Percentiles rank a stretch among this genome's conserved stretches.
These are phyloP conservation scores for Epichloe sylvatica DNA, from an alignment of 2,329 filamentous ascomycete genomes.

Conservation along the genomic window DNA sequence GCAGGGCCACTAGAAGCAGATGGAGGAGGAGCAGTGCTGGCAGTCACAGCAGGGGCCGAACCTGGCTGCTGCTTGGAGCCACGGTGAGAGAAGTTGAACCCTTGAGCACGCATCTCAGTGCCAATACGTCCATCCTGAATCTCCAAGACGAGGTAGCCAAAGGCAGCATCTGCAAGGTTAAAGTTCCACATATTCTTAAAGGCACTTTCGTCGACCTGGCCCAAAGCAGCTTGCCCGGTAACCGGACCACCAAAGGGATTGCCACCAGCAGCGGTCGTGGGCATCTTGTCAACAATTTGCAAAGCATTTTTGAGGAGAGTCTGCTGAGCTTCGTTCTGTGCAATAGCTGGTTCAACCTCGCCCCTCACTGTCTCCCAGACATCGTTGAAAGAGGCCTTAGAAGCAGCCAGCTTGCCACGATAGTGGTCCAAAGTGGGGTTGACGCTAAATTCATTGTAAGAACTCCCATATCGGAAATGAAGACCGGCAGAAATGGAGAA, in stretches of 20 bases:
- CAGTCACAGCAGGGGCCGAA: constrained; percentile 21
- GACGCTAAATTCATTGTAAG: constrained; percentile 98
- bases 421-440: constrained; percentile 98
- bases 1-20: constrained; percentile 6
- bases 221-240: constrained; percentile 55
- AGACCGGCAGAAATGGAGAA: constrained; percentile 96
- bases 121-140: constrained; percentile 92
- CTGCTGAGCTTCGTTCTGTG: constrained; percentile 87
- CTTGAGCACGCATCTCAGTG: constrained; percentile 96
- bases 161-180: constrained; percentile 92
- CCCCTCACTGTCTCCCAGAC: constrained; percentile 98
- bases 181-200: constrained; percentile 99
- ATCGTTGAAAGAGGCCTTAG: constrained; percentile 96
- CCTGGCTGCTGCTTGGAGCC: constrained; percentile 59
- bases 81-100: constrained; percentile 97
- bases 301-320: constrained; percentile 82
- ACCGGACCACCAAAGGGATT: constrained; percentile 90
- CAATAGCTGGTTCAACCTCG: constrained; percentile 88
- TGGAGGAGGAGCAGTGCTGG: constrained; percentile 20
- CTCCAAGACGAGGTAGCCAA: constrained; percentile 89
- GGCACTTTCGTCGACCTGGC: constrained; percentile 92
- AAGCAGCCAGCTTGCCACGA: constrained; percentile 92
- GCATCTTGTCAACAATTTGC: constrained; percentile 96
- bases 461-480: constrained; percentile 97
- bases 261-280: constrained; percentile 80